phyloP scores from a whole-genome alignment of 352 stramenopile species.

The Globisporangium orthogonon region DNA sequence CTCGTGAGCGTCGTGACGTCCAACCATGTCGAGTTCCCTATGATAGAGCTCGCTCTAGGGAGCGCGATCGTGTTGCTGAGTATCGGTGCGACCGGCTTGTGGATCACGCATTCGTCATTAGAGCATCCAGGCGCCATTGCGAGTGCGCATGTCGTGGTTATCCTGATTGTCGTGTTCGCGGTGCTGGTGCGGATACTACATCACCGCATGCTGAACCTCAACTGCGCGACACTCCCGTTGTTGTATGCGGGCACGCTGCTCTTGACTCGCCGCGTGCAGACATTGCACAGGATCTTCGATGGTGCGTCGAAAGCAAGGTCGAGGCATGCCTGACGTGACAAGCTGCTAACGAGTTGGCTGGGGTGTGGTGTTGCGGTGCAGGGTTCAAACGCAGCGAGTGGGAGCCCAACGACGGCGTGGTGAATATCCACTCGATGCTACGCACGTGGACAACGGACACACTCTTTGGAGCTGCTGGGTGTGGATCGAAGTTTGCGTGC shows the following conservation, averaged over 20 bases:
- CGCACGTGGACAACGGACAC: constrained; percentile 23
- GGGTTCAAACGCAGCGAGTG: constrained; percentile 43
- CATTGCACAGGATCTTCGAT: constrained; percentile 53
- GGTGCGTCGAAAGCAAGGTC: constrained; percentile 7
- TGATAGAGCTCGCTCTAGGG: too few species aligned
- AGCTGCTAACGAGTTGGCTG: too few species aligned
- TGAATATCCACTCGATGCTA: constrained; percentile 75
- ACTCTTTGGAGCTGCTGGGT: too few species aligned
- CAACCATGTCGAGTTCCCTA: too few species aligned
- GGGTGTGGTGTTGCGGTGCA: too few species aligned
- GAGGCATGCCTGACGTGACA: too few species aligned
- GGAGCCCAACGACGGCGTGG: constrained; percentile 66
- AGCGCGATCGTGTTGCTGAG: too few species aligned
- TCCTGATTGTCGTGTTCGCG: too few species aligned
- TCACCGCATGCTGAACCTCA: constrained; percentile 31
- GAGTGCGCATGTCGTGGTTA: too few species aligned
- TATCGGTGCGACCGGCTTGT: constrained; percentile 15
- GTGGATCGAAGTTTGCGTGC: too few species aligned
- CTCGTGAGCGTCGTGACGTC: constrained; percentile 53
- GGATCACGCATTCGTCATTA: too few species aligned
- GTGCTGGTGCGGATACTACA: constrained; percentile 21
- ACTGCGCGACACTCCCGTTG: constrained; percentile 56
- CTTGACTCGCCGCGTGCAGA: constrained; percentile 40
- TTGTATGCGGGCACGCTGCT: constrained; percentile 56
- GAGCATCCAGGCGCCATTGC: too few species aligned